Evolutionary conservation across 2,329 filamentous ascomycete genomes (phyloP), one percentile per base, ranked within the genome.

Genomic region (Capronia epimyces): DNA sequence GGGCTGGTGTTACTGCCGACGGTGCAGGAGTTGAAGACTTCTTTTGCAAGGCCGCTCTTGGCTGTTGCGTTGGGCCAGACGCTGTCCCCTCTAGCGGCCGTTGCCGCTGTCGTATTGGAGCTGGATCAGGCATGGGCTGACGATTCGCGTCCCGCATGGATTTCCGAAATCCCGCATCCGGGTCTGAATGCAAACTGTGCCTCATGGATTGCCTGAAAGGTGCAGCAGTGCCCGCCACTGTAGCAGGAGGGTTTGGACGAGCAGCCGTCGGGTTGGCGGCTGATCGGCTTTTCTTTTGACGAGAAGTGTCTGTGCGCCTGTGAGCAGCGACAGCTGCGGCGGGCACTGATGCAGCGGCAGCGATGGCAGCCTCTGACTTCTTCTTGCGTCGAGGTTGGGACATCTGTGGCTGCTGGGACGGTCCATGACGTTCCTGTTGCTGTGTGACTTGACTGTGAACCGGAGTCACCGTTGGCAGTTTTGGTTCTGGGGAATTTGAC

Each of bases 1-100:
- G 16, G 8, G 47, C 43, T n/a, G 49, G 44, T 13, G 45, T 39
- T 9, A 49, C 44, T 12, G 45, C 43, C 9, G 53, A 40, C 10
- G 48, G 31, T 22, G 52, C 34, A n/a, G 65, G 41, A 52, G 67
- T 67, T 22, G 67, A 63, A 49, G 59, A 50, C 55, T 65, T 69
- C 62, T 70, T 70, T 45, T 67, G 65, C 21, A 69, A 52, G 18
- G 64, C 59, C 13, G 59, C 65, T 50, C 56, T 61, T 8, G 43
- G 41, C 34, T 46, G 41, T 36, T 53, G 45, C 27, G 41, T 18
- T 20, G 41, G 29, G 18, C 29, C 16, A 21, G 20, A 39, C 8
- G 39, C 24, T 41, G 40, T 22, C 10, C 18, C 31, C 21, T 40
- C 39, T 42, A 20, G 5, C 20, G 15, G 34, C 15, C 31, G 31